Conservation (phyloP, 2,329 filamentous ascomycete species). For the Beauveria caledonica region DNA sequence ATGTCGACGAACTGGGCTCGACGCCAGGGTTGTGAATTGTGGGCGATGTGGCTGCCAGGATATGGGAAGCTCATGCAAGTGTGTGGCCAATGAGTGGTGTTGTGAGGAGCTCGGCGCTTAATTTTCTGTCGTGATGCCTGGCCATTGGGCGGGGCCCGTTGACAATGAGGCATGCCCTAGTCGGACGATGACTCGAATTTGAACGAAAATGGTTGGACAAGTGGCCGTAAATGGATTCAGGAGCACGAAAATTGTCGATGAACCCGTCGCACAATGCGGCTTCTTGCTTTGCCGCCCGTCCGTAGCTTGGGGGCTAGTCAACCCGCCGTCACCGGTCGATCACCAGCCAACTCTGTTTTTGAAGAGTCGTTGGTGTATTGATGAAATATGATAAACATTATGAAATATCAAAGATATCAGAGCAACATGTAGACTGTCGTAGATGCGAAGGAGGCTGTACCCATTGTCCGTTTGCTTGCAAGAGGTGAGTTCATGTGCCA, state of each 20-base stretch:
- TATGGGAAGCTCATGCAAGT: neutral
- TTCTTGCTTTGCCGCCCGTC: neutral
- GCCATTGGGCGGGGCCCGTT: conserved; percentile 1
- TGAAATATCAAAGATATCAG: too few species aligned
- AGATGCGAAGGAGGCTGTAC: too few species aligned
- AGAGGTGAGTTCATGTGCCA: too few species aligned
- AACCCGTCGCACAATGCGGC: conserved; percentile 5
- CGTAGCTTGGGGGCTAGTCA: neutral
- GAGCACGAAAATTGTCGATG: neutral
- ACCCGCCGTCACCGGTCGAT: too few species aligned
- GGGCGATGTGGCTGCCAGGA: conserved; percentile 5
- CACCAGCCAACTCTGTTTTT: too few species aligned
- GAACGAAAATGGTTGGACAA: neutral
- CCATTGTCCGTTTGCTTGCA: too few species aligned
- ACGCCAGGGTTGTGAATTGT: neutral
- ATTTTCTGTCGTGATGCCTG: neutral
- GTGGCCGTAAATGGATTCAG: neutral
- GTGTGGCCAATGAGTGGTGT: conserved; percentile 8
- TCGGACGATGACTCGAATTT: neutral
- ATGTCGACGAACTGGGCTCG: conserved; percentile 5
- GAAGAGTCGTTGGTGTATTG: too few species aligned
- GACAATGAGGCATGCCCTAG: neutral
- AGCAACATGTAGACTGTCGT: too few species aligned
- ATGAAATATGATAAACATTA: too few species aligned
- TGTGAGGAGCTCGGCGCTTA: conserved; percentile 9